phyloP scores from a whole-genome alignment of 306 rosid species.

The Mucuna pruriens region DNA sequence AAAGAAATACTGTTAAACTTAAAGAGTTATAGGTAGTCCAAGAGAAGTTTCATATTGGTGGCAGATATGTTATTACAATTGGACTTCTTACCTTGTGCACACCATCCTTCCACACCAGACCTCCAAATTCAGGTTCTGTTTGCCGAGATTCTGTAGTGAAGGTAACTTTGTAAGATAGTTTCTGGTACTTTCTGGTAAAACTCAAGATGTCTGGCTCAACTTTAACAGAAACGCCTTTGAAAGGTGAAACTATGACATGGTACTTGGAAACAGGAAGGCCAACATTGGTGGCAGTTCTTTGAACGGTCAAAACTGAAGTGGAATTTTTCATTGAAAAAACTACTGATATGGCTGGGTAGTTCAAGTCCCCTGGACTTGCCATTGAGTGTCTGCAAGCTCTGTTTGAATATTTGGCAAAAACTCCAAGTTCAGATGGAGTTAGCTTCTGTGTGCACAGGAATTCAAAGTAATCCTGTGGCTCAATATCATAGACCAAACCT shows the following conservation, averaged over 20 bases:
- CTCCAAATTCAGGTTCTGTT: slow-evolving; percentile 80
- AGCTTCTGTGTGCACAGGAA: slow-evolving; percentile 81
- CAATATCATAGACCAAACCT: slow-evolving; percentile 81
- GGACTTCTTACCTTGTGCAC: slow-evolving; percentile 89
- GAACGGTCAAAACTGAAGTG: slow-evolving; percentile 51
- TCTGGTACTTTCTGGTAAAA: slow-evolving; percentile 73
- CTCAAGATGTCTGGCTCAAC: slow-evolving; percentile 72
- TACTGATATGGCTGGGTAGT: slow-evolving; percentile 85
- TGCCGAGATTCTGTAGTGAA: slow-evolving; percentile 54
- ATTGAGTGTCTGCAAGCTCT: slow-evolving; percentile 62
- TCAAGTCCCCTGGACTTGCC: slow-evolving; percentile 67
- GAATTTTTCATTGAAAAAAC: slow-evolving; percentile 66
- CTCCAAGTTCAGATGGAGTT: slow-evolving; percentile 57
- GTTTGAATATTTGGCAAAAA: slow-evolving; percentile 69
- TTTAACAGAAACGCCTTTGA: slow-evolving; percentile 70
- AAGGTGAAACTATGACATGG: slow-evolving; percentile 67
- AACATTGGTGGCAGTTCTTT: slow-evolving; percentile 80
- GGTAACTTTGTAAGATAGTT: slow-evolving; percentile 63
- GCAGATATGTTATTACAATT: slow-evolving; percentile 61
- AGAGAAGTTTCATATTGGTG: slow-evolving; percentile 50
- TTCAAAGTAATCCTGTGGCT: slow-evolving; percentile 83
- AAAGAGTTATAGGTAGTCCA: neutral
- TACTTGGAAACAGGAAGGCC: slow-evolving; percentile 74
- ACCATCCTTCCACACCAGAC: slow-evolving; percentile 92
- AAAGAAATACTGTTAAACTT: slow-evolving; percentile 34